A percentile compares a stretch with the other conserved stretches of the same genome.
phyloP scores from a whole-genome alignment of 2,329 filamentous ascomycete species.

The Ophiostoma ulmi region DNA sequence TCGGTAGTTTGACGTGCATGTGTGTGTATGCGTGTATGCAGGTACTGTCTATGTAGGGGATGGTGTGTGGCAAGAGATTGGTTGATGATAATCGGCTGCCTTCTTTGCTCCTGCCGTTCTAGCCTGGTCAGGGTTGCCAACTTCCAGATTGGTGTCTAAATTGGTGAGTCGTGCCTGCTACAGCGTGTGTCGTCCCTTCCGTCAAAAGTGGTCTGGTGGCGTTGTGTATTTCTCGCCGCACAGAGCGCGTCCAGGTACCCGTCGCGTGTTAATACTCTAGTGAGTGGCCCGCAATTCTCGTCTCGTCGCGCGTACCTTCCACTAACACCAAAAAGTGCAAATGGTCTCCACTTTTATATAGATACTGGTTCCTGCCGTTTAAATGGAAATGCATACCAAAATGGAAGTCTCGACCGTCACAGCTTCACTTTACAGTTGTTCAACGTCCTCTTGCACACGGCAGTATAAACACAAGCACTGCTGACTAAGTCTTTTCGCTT shows the following conservation, averaged over 20 bases:
- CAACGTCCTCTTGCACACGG: not conserved
- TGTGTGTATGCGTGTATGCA: conserved; percentile 12
- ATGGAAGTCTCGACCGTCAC: not conserved
- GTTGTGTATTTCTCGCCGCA: conserved; percentile 27
- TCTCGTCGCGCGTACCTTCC: conserved; percentile 17
- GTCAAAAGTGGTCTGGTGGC: conserved; percentile 12
- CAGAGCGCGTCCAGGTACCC: conserved; percentile 23
- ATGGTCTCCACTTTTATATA: not conserved
- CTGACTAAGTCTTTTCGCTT: not conserved
- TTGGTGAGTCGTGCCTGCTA: conserved; percentile 13
- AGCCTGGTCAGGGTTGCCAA: conserved; percentile 1
- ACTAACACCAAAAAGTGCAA: conserved; percentile 12
- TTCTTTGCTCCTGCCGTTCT: not conserved
- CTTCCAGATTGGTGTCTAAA: conserved; percentile 3
- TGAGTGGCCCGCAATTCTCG: conserved; percentile 20
- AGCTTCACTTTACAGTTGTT: not conserved
- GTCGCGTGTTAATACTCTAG: conserved; percentile 19
- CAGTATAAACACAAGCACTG: not conserved
- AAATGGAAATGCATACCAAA: not conserved
- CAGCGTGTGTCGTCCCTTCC: conserved; percentile 16
- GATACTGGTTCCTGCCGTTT: not conserved
- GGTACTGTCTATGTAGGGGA: not conserved
- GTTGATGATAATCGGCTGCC: conserved; percentile 13
- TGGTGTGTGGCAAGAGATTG: conserved; percentile 18
- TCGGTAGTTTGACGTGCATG: not conserved